Percentiles rank a stretch among this genome's conserved stretches.
phyloP scores from a whole-genome alignment of 2,329 filamentous ascomycete genomes.

The Periglandula ipomoeae region DNA sequence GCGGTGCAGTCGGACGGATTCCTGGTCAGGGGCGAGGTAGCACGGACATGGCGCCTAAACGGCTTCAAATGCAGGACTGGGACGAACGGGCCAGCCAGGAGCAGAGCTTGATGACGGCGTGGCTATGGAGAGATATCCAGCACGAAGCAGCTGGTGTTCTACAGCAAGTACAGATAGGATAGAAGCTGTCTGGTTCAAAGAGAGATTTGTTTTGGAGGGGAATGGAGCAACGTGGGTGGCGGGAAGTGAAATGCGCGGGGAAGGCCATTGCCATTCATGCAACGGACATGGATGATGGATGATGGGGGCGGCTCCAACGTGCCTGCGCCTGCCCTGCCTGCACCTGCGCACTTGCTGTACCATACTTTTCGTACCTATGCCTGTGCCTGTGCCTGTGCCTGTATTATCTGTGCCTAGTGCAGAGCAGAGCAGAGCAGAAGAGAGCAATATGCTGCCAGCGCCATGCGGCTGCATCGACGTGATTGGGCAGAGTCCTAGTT shows the following conservation, averaged over 20 bases:
- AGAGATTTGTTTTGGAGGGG: not conserved
- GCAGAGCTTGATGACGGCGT: not conserved
- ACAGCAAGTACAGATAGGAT: too few relatives aligned
- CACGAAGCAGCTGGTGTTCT: not conserved
- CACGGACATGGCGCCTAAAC: conserved; percentile 8
- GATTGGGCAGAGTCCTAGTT: too few relatives aligned
- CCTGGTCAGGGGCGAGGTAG: conserved; percentile 6
- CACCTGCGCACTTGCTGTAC: too few relatives aligned
- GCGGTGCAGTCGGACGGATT: conserved; percentile 8
- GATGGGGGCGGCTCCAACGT: too few relatives aligned
- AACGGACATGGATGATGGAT: too few relatives aligned
- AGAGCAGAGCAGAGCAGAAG: too few relatives aligned
- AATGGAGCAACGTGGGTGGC: not conserved
- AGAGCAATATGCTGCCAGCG: too few relatives aligned
- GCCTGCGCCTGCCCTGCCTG: not conserved
- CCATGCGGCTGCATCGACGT: too few relatives aligned
- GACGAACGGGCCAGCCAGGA: not conserved
- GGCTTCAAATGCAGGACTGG: not conserved
- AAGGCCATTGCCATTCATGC: too few relatives aligned
- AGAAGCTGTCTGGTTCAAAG: not conserved
- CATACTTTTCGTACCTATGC: too few relatives aligned
- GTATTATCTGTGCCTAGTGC: too few relatives aligned
- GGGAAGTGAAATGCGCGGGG: not conserved
- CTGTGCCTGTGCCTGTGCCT: too few relatives aligned
- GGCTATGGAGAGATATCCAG: not conserved